Percentiles rank a stretch among this genome's conserved stretches.
These are phyloP conservation scores for Phlebopus sp. DNA, from an alignment of 1,284 basidiomycete species.

Conservation along the genomic window DNA sequence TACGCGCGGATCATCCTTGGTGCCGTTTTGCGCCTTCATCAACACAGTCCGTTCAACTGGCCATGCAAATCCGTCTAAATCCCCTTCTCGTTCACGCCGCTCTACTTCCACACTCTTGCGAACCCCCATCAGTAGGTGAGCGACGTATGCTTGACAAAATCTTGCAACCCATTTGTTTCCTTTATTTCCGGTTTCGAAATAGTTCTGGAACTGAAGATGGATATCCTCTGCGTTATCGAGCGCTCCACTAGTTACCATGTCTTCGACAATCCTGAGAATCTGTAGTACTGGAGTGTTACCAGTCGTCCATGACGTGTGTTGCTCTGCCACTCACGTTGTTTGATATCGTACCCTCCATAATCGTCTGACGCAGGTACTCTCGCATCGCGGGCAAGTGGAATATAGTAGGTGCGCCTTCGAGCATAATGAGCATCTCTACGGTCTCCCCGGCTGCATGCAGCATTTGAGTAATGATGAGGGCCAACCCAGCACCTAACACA, in stretches of 20 bases:
- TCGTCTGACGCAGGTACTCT: background rate
- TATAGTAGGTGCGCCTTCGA: background rate
- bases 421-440: background rate
- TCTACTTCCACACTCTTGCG: background rate
- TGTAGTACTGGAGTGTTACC: background rate
- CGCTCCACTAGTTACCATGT: background rate
- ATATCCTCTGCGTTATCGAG: background rate
- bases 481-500: background rate
- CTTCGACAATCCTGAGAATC: background rate
- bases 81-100: background rate
- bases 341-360: background rate
- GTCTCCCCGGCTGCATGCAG: background rate
- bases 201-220: background rate
- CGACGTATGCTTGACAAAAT: background rate
- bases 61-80: background rate
- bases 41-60: background rate
- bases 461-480: background rate
- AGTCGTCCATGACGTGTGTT: too few relatives aligned
- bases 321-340: background rate
- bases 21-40: background rate
- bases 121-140: background rate
- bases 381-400: background rate
- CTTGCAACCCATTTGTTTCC: background rate
- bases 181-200: background rate
- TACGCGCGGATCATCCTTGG: background rate